Evolutionary conservation across 208 protist genomes (phyloP), one percentile per base, ranked within the genome.

Genomic region (Crithidia expoeki): DNA sequence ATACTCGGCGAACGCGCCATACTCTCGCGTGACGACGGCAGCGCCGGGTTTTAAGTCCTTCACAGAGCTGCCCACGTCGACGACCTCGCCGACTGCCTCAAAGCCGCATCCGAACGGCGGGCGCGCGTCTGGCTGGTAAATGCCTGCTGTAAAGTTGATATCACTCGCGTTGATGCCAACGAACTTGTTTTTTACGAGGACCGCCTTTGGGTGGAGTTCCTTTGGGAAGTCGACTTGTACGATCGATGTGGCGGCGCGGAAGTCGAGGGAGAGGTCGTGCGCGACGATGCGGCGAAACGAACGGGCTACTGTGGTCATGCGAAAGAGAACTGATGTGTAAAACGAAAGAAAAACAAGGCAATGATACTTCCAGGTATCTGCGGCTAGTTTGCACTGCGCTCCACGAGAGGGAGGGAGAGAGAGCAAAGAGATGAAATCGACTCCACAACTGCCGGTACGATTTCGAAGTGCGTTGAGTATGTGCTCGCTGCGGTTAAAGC

Each of bases 121-220:
- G 34, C 62, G 49, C 17, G 90, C 89, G 33, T 84, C 81, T 2
- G 89, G 89, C 68, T 85, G 78, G 75, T 96, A 96, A 19, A 80
- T 79, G 42, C 92, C 92, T 2, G 89, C 85, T 2, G 89, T 89
- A 68, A 92, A 96, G 78, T 96, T 96, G 72, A 96, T 80, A 61
- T 96, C 92, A 52, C 92, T 96, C 6, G 92, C 92, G 63, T 96
- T 96, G 68, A 96, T 92, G 57, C 92, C 92, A 16, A 92, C 76
- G 72, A 81, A 96, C 6, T 53, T 63, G 71, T 94, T 94, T 28
- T 79, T 82, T 25, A 96, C 85, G 28, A 96, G 68, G 30, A 96
- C 36, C 40, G 90, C 83, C 11, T 84, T 92, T 1, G 84, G 77
- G 61, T 81, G 76, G 4, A 96, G 40, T 21, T 51, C 33, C n/a